Evolutionary conservation across 2,329 filamentous ascomycete genomes (phyloP).

Genomic region (Fusarium sp.): DNA sequence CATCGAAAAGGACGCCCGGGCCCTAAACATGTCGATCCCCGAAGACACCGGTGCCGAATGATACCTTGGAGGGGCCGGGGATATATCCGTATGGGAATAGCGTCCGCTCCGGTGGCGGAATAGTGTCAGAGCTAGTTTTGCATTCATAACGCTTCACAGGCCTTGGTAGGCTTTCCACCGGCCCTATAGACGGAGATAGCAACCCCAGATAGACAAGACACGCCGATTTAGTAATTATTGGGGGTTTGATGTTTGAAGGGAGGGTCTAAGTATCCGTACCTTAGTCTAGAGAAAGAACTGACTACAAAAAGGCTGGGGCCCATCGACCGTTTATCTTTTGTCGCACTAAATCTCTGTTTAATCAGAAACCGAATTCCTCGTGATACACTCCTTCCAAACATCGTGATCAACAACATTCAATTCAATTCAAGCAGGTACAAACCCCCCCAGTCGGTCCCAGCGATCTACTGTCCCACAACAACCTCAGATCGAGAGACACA

Average conservation of each 20-base stretch:
- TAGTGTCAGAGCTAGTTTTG: conserved; percentile 12
- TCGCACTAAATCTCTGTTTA: conserved; percentile 11
- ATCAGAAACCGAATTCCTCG: background rate
- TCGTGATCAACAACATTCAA: conserved; percentile 1
- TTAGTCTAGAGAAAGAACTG: background rate
- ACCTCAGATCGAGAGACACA: conserved; percentile 10
- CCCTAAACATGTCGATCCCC: conserved; percentile 33
- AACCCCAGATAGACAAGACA: conserved; percentile 34
- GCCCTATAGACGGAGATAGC: conserved; percentile 32
- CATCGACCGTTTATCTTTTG: background rate
- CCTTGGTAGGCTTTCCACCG: background rate
- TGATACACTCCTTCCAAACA: background rate
- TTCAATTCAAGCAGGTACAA: conserved; percentile 14
- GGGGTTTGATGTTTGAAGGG: background rate
- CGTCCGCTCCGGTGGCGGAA: conserved; percentile 31
- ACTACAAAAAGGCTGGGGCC: conserved; percentile 9
- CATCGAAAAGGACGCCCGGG: conserved; percentile 14
- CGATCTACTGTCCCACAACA: conserved; percentile 15
- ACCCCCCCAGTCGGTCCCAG: background rate
- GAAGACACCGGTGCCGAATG: conserved; percentile 33
- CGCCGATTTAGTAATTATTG: background rate
- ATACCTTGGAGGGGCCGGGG: conserved; percentile 26
- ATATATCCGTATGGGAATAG: conserved; percentile 46
- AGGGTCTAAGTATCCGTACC: background rate
- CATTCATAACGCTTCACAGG: conserved; percentile 1